Evolutionary conservation across 78 protist genomes (phyloP).

Genomic region (Emiliania huxleyi): DNA sequence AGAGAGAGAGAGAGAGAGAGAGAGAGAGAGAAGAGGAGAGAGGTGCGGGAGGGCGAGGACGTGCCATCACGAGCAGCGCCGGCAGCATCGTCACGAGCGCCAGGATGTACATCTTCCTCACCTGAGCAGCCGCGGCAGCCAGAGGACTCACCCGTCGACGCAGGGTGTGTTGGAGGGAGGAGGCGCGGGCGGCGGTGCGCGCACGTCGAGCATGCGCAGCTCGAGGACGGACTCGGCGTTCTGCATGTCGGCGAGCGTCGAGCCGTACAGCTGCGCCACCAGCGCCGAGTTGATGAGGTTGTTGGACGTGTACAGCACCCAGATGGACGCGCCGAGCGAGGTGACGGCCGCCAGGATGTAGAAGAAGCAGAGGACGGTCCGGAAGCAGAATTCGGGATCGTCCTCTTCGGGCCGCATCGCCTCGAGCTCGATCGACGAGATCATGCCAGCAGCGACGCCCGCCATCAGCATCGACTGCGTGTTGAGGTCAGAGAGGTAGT

Average conservation of each 20-base stretch:
- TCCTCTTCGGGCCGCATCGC: neutral
- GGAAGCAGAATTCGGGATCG: neutral
- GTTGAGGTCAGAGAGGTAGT: neutral
- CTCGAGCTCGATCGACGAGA: neutral
- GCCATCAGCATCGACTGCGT: neutral
- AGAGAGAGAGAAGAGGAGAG: no score
- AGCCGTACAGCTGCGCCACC: neutral
- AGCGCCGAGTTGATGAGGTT: neutral
- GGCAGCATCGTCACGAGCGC: neutral
- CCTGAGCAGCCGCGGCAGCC: no score
- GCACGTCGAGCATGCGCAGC: neutral
- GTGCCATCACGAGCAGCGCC: neutral
- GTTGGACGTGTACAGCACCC: neutral
- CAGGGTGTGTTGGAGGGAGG: no score
- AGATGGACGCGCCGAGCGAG: neutral
- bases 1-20: no score
- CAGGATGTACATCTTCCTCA: neutral
- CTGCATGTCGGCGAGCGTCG: neutral
- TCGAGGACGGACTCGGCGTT: neutral
- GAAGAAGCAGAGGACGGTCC: neutral
- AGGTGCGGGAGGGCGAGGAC: no score
- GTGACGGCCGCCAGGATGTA: neutral
- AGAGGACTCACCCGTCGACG: no score
- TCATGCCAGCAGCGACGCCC: neutral
- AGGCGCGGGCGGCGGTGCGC: no score